Base-by-base conservation (phyloP, 2,329 filamentous ascomycete genomes). In the Phaeosphaeriaceae sp. region DNA sequence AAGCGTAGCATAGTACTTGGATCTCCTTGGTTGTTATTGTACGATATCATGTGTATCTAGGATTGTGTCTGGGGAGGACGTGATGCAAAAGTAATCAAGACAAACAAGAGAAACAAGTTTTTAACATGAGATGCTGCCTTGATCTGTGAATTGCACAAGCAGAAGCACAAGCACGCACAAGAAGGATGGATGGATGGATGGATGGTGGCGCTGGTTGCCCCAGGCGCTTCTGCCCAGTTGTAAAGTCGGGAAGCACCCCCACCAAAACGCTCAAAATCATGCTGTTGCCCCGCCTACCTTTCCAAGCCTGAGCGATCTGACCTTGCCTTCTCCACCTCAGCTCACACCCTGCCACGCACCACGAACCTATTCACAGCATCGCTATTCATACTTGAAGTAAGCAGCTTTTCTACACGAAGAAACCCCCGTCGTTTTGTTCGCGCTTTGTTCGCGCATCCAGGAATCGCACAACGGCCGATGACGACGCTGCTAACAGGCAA, bases 1-100 rank as follows among this genome's bases (percentile, higher is more conserved):
- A 66, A 72, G 71, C 68, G 68, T 52, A 56, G 68, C 67, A 67
- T 66, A 63, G 50, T 61, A 46, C 29, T 63, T 65, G 50, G 56
- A 51, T 64, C 47, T 60, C 64, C 67, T 58, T 51, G 48, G 43
- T 47, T 43, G 52, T 52, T 52, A 54, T 60, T 72, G 69, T 72
- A 72, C 64, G 58, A 70, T 69, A 71, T 67, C 59, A 59, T 67
- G 65, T 72, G 60, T 71, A 63, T 64, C 54, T 70, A 68, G 60
- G 61, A 47, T 41, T 29, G 46, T 42, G 48, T 37, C 57, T 62
- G 60, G 60, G 64, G 60, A 64, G 55, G 61, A 66, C 40, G 50
- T 63, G 54, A 66, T 60, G 57, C 61, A 67, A 66, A 68, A 67
- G 60, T 57, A 52, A 67, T 48, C 46, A 63, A 61, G 56, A 49